Evolutionary conservation across 306 rosid genomes (phyloP), one percentile per base, ranked within the genome.

Genomic region (Aeschynomene evenia): DNA sequence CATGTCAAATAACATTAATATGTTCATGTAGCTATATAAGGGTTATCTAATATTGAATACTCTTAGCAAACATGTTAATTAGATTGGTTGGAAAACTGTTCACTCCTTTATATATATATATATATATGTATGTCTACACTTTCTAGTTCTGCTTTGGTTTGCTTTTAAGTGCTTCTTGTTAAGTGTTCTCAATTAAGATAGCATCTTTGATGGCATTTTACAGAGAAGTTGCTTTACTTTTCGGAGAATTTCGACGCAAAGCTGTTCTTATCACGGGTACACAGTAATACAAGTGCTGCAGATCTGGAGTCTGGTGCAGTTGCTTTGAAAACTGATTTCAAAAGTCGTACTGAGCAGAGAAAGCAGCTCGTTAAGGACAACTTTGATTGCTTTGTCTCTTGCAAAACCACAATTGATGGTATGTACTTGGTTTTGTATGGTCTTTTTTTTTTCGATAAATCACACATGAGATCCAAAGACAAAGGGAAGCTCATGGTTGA

Each of bases 381-480:
- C 74, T 94, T 94, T 81, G 99, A 94, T 77, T 94, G 99, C 75
- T 94, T 94, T 71, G 99, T 94, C 84, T 94, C 99, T 1, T 94
- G 99, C 83, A 94, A 94, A 84, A 94, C 99, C 66, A 94, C 99
- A 77, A 94, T 94, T 54, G 99, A 94, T 63, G 99, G 99, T 94
- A 89, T 55, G 77, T 29, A 70, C 56, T 85, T 52, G 9, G 20
- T 49, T 77, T 76, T 70, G 66, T 69, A 7, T 75, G 69, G 12
- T n/a, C n/a, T n/a, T n/a, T n/a, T n/a, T n/a, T n/a, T n/a, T n/a
- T n/a, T n/a, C n/a, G n/a, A n/a, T n/a, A n/a, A n/a, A n/a, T n/a
- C n/a, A n/a, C n/a, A n/a, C n/a, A n/a, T n/a, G n/a, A n/a, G n/a
- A n/a, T n/a, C n/a, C n/a, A n/a, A n/a, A n/a, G n/a, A n/a, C n/a